A percentile compares a stretch with the other conserved stretches of the same genome.
These are phyloP conservation scores for Mycena alexandri DNA, from an alignment of 768 basidiomycete species.

Conservation along the genomic window DNA sequence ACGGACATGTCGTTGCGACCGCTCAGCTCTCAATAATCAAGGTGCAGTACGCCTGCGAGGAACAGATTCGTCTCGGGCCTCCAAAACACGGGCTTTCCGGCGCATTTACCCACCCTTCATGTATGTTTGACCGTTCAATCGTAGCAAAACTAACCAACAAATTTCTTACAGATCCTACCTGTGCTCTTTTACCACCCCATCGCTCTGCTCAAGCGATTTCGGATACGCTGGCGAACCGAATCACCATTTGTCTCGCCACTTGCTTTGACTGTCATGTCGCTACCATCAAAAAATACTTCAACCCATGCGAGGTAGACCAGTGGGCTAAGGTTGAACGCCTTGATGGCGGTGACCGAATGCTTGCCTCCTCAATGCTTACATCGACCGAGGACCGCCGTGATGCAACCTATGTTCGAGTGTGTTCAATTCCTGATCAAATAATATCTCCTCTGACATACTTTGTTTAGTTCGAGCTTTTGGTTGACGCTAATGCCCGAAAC, in stretches of 20 bases:
- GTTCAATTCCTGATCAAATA: too few relatives aligned
- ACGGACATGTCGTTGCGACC: slow-evolving; percentile 2
- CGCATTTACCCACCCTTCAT: too few relatives aligned
- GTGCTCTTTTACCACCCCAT: slow-evolving; percentile 31
- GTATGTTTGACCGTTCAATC: too few relatives aligned
- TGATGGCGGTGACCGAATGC: too few relatives aligned
- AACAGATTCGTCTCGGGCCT: too few relatives aligned
- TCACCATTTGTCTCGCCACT: slow-evolving; percentile 24
- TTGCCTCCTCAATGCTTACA: slow-evolving; percentile 8
- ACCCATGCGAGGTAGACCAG: slow-evolving; percentile 12
- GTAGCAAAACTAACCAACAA: too few relatives aligned
- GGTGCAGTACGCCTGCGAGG: not conserved
- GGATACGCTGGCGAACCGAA: not conserved
- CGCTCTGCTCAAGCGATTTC: too few relatives aligned
- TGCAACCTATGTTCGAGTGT: slow-evolving; percentile 43
- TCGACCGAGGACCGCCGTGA: slow-evolving; percentile 37
- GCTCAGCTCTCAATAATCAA: slow-evolving; percentile 1
- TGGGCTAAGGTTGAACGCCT: slow-evolving; percentile 39
- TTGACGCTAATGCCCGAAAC: too few relatives aligned
- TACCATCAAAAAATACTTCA: not conserved
- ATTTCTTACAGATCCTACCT: slow-evolving; percentile 19
- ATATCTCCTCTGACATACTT: too few relatives aligned
- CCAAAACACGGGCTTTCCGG: too few relatives aligned
- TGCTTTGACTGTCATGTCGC: slow-evolving; percentile 11
- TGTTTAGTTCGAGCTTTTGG: too few relatives aligned